Evolutionary conservation across 2,329 filamentous ascomycete species (phyloP).

Genomic region (Colletotrichum sansevieriae): DNA sequence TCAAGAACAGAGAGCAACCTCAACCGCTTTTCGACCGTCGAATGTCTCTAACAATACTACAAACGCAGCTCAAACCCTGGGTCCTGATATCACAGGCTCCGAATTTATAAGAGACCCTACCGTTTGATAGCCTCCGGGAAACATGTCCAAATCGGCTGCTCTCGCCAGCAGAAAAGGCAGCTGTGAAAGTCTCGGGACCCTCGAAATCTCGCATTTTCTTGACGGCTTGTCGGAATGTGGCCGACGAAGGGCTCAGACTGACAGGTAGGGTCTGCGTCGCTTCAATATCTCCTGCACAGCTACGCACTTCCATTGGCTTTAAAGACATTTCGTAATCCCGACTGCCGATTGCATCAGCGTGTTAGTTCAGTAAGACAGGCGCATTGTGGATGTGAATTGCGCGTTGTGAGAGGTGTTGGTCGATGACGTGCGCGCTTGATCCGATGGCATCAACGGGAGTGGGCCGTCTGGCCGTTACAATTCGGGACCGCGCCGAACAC

Average conservation of each 20-base stretch:
- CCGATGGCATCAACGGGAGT: slow-evolving; percentile 40
- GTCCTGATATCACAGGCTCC: too few species aligned
- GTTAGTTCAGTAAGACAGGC: slow-evolving; percentile 6
- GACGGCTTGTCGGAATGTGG: slow-evolving; percentile 8
- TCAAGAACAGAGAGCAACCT: neutral
- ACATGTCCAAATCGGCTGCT: too few species aligned
- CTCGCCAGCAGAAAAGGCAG: too few species aligned
- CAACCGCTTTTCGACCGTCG: too few species aligned
- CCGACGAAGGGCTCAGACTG: neutral
- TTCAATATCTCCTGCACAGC: neutral
- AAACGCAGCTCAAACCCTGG: too few species aligned
- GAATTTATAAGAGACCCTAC: too few species aligned
- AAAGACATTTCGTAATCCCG: slow-evolving; percentile 18
- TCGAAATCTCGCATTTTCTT: neutral
- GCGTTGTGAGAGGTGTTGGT: slow-evolving; percentile 6
- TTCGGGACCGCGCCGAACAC: neutral
- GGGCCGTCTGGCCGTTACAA: slow-evolving; percentile 9
- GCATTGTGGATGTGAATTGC: slow-evolving; percentile 2
- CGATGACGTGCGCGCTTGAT: slow-evolving; percentile 38
- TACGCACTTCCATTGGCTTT: slow-evolving; percentile 4
- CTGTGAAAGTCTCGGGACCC: neutral
- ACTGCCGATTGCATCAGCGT: slow-evolving; percentile 31
- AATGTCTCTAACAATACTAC: too few species aligned
- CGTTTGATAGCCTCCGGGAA: too few species aligned
- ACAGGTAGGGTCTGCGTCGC: neutral